These are phyloP conservation scores for Tripterygium wilfordii DNA, from an alignment of 177 flowering plant genomes.

Conservation along the genomic window DNA sequence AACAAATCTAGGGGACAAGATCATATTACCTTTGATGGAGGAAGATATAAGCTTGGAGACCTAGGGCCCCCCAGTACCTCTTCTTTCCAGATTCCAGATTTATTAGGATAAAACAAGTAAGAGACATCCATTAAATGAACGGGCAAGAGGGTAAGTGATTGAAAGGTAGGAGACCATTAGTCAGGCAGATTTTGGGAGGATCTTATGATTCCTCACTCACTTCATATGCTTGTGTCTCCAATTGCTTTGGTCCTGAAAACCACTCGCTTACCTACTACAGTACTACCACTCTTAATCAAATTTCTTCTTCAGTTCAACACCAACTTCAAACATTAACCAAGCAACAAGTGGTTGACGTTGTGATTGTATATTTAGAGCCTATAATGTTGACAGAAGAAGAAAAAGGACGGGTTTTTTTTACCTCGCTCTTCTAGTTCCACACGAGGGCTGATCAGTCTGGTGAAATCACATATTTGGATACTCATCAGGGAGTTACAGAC, in stretches of 20 bases:
- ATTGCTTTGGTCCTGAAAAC: slow-evolving; percentile 1
- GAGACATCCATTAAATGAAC: slow-evolving; percentile 1
- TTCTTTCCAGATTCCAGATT: neutral
- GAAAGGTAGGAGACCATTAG: slow-evolving; percentile 10
- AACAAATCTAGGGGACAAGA: neutral
- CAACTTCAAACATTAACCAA: too few relatives aligned
- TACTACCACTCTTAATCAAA: too few relatives aligned
- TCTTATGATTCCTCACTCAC: slow-evolving; percentile 9
- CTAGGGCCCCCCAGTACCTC: neutral
- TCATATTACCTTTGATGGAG: slow-evolving; percentile 3
- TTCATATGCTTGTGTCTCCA: slow-evolving; percentile 17
- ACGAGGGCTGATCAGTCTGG: too few relatives aligned
- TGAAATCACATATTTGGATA: too few relatives aligned
- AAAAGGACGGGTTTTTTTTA: too few relatives aligned
- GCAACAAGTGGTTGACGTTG: too few relatives aligned
- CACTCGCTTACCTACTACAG: slow-evolving; percentile 1
- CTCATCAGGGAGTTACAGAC: too few relatives aligned
- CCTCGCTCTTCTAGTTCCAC: too few relatives aligned
- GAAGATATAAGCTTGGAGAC: neutral
- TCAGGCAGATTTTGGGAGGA: slow-evolving; percentile 8
- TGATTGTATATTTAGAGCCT: too few relatives aligned
- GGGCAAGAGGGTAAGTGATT: slow-evolving; percentile 4
- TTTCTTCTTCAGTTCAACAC: too few relatives aligned
- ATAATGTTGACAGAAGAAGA: too few relatives aligned
- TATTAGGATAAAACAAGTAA: neutral